Evolutionary conservation across 2,329 filamentous ascomycete genomes (phyloP), one percentile per base, ranked within the genome.

Genomic region (Chaetomiaceae sp.): DNA sequence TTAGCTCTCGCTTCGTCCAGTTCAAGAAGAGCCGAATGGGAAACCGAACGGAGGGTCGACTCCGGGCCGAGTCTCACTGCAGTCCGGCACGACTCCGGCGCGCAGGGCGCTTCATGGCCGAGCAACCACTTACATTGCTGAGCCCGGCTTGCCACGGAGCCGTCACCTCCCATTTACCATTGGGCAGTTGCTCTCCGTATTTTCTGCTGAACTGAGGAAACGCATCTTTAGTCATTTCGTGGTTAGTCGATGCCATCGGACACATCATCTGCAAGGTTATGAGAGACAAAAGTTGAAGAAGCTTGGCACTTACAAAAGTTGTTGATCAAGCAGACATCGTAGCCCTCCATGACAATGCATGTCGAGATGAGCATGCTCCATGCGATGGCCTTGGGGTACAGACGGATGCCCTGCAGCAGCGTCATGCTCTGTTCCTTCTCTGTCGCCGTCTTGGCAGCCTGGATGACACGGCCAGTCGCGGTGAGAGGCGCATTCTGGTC

Each of bases 331-430:
- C 81, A 84, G 52, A 93, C 76, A 64, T 95, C 89, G 71, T 91
- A 95, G 30, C 88, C 89, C 68, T 95, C 89, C 90, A 96, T 96
- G 62, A 81, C 82, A 63, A 95, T 93, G 65, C 87, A 91, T 0
- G 88, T 92, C n/a, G 86, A 92, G 67, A 96, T 91, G 53, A 95
- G 73, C 44, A 95, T 63, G 60, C 84, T 89, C 88, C 89, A 96
- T 19, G 73, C 78, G 50, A 95, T 84, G 19, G 90, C 90, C 72
- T 95, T 92, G 52, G 89, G 89, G 65, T 96, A 96, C 21, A 93
- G 76, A 63, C 76, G 82, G 66, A 95, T 76, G 55, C 88, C 89
- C 71, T 95, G 82, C 65, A 79, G 64, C 51, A 95, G 72, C 41
- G 78, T 86, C 85, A 89, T 89, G 13, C 72, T 76, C 59, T 82